Percentiles rank a stretch among this genome's conserved stretches.
Evolutionary conservation across 2,329 filamentous ascomycete species (phyloP).

Genomic region (Colletotrichum sp.): DNA sequence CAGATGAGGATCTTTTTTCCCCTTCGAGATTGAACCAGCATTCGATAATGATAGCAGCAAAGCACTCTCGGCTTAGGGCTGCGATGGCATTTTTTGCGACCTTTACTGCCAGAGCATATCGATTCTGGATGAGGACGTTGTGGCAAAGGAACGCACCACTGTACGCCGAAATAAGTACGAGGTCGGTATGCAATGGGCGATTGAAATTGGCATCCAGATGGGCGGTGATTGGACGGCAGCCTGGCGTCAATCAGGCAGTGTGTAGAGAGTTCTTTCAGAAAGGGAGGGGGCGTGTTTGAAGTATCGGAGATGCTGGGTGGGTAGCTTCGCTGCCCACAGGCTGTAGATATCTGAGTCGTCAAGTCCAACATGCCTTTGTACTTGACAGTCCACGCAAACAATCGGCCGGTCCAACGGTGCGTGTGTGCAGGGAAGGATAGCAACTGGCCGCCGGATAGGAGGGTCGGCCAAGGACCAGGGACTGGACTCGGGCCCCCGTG

Average conservation of each 20-base stretch:
- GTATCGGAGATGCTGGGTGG: neutral
- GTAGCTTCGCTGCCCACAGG: neutral
- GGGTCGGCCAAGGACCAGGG: constrained; percentile 6
- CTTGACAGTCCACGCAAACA: neutral
- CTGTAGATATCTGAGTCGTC: neutral
- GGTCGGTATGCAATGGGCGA: neutral
- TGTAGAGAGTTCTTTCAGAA: neutral
- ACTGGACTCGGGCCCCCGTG: constrained; percentile 4
- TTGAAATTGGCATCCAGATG: neutral
- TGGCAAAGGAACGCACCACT: neutral
- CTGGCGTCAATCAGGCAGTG: neutral
- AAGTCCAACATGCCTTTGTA: neutral
- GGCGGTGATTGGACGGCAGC: neutral
- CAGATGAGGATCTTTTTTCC: neutral
- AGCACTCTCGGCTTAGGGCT: neutral
- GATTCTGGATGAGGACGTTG: neutral
- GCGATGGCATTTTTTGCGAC: neutral
- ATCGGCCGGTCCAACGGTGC: neutral
- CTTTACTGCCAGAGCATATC: neutral
- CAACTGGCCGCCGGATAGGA: neutral
- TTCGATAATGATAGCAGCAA: neutral
- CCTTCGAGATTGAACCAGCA: neutral
- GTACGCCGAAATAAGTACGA: neutral
- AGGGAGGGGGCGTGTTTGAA: neutral
- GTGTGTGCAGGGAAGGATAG: neutral